A percentile compares a stretch with the other conserved stretches of the same genome.
Evolutionary conservation across 2,329 filamentous ascomycete genomes (phyloP).

Genomic region (Nothophaeocryptopus gaeumannii): DNA sequence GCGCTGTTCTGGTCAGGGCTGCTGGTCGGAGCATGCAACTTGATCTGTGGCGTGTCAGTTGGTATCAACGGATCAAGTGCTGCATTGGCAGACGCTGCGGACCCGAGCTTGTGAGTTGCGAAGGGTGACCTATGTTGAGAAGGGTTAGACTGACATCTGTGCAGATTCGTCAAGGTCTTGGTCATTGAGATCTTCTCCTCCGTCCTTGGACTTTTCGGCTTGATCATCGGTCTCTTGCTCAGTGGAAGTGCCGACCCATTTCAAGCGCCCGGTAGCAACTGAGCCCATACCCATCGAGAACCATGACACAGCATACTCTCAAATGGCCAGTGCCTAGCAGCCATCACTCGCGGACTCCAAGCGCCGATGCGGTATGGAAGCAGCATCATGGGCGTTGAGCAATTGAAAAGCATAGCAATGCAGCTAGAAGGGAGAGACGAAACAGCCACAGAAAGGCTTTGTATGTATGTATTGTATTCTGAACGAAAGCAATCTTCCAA

Average conservation of each 20-base stretch:
- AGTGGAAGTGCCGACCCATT: constrained; percentile 81
- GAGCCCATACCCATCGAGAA: too few relatives aligned
- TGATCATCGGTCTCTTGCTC: constrained; percentile 89
- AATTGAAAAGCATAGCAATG: too few relatives aligned
- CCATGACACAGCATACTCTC: too few relatives aligned
- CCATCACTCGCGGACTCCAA: too few relatives aligned
- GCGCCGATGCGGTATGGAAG: too few relatives aligned
- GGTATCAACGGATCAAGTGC: constrained; percentile 98
- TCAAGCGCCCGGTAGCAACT: constrained; percentile 26
- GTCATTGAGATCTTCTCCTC: constrained; percentile 99
- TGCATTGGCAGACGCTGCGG: constrained; percentile 91
- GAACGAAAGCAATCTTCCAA: too few relatives aligned
- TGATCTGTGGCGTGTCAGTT: constrained; percentile 93
- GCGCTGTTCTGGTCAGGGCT: constrained; percentile 94
- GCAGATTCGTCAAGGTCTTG: constrained; percentile 94
- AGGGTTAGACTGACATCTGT: constrained; percentile 9
- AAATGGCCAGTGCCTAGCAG: too few relatives aligned
- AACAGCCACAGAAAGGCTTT: constrained; percentile 7
- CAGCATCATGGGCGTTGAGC: too few relatives aligned
- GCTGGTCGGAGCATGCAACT: constrained; percentile 91
- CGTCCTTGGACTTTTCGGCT: constrained; percentile 89
- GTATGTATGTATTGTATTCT: constrained; percentile 8
- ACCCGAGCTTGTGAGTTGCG: constrained; percentile 73
- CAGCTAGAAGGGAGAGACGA: too few relatives aligned
- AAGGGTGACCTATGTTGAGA: not conserved